Conservation (phyloP, 257 asterid species). For the Henckelia pumila region DNA sequence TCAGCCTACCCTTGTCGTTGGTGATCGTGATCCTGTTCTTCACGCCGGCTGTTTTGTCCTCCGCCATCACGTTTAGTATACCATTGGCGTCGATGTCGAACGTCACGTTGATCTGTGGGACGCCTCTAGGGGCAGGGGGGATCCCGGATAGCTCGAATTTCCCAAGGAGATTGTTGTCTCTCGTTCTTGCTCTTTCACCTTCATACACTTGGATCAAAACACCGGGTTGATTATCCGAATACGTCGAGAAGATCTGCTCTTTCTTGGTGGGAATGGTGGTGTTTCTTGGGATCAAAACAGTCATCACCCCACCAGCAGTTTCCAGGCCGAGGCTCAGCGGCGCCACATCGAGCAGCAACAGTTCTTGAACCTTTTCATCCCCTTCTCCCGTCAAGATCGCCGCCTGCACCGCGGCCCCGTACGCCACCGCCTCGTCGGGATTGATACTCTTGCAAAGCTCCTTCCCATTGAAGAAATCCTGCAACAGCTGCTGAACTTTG, state of each 20-base stretch:
- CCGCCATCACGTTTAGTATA: constrained; percentile 45
- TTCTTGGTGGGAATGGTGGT: constrained; percentile 54
- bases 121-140: constrained; percentile 61
- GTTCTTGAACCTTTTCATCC: constrained; percentile 46
- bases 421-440: constrained; percentile 57
- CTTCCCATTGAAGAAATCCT: constrained; percentile 54
- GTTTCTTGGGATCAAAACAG: constrained; percentile 45
- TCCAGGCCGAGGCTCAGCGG: constrained; percentile 52
- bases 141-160: constrained; percentile 55
- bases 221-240: constrained; percentile 54
- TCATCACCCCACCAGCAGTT: constrained; percentile 61
- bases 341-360: constrained; percentile 49
- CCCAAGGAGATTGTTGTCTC: constrained; percentile 48
- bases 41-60: constrained; percentile 53
- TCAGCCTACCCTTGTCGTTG: constrained; percentile 50
- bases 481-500: constrained; percentile 51
- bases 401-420: constrained; percentile 54
- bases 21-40: constrained; percentile 59
- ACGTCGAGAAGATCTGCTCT: constrained; percentile 54
- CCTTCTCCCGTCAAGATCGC: constrained; percentile 53
- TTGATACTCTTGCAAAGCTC: constrained; percentile 52
- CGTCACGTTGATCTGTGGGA: constrained; percentile 51
- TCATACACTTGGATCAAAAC: constrained; percentile 56
- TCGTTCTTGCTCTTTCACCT: constrained; percentile 51
- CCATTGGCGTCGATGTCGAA: constrained; percentile 59